These are phyloP conservation scores for Phytophthora idaei DNA, from an alignment of 352 stramenopile species.

Conservation along the genomic window DNA sequence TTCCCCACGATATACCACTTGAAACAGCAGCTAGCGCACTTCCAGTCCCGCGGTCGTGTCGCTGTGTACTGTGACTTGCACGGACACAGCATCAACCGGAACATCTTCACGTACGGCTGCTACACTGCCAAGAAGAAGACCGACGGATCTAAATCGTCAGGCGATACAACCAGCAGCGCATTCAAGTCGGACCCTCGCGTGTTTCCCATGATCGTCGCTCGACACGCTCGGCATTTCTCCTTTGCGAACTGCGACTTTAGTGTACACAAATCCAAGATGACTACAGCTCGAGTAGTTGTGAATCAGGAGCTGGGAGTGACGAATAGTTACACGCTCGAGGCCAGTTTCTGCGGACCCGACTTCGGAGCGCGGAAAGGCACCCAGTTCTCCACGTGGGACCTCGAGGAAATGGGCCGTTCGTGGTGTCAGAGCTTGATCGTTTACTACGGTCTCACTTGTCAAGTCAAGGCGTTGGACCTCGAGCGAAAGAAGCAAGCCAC, in stretches of 20 bases:
- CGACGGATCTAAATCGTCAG: conserved; percentile 7
- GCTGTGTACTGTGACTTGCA: conserved; percentile 87
- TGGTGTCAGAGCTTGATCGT: conserved; percentile 82
- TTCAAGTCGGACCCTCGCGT: conserved; percentile 71
- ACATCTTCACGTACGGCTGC: conserved; percentile 89
- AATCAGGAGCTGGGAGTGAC: conserved; percentile 85
- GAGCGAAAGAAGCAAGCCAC: conserved; percentile 13
- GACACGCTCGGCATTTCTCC: conserved; percentile 71
- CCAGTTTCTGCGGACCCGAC: conserved; percentile 88
- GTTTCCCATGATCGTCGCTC: conserved; percentile 82
- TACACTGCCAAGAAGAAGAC: conserved; percentile 50
- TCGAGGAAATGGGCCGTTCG: conserved; percentile 73
- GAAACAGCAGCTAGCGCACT: conserved; percentile 70
- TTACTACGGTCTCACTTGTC: conserved; percentile 64
- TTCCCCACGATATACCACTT: conserved; percentile 85
- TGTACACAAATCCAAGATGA: conserved; percentile 90
- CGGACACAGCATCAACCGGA: conserved; percentile 82
- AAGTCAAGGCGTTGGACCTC: conserved; percentile 51
- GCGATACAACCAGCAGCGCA: conserved; percentile 1
- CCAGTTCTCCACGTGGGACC: conserved; percentile 76
- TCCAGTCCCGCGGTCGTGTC: conserved; percentile 63
- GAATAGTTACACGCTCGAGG: conserved; percentile 91
- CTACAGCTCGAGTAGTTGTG: conserved; percentile 91
- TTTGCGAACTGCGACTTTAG: conserved; percentile 91
- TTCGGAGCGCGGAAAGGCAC: conserved; percentile 72